Evolutionary conservation across 73 alveolate species (phyloP), one percentile per base, ranked within the genome.

Genomic region (Stentor coeruleus): DNA sequence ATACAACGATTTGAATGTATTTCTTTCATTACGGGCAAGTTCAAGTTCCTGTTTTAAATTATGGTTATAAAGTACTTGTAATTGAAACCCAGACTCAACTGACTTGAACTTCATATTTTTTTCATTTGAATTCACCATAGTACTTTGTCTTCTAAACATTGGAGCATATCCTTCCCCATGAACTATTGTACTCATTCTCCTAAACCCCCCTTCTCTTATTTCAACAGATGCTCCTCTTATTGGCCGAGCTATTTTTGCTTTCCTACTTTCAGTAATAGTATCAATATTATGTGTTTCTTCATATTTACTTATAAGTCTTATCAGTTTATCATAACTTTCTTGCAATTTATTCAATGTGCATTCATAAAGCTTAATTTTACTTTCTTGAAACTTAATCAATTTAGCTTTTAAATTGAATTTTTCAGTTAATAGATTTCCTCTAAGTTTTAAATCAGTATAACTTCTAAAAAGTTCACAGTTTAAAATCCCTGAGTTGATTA

Each of bases 1-100:
- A 76, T 74, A 49, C 2, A 85, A 74, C 35, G 39, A 58, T 81
- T 83, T 79, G 39, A 85, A 66, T 20, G 37, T 66, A 40, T 31
- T 66, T 20, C 39, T 20, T 66, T 66, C 79, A 33, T 20, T 26
- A 11, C 2, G n/a, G 0, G 33, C 36, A 11, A 31, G 14, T 2
- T 66, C 79, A 26, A 20, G 37, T 1, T 31, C 37, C n/a, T 66
- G n/a, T 20, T 31, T 20, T 33, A 66, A 1, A 26, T 66, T 66
- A 37, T 66, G 79, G 79, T 31, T 66, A 40, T 20, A 66, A 20
- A 66, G n/a, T 26, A 31, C 15, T 1, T 26, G 79, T 1, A 66
- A 20, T 33, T 66, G 20, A 11, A 26, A 66, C 1, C 33, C 37
- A 33, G 79, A 20, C 33, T 66, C 79, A 28, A 66, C n/a, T 37